phyloP scores from a whole-genome alignment of 306 rosid genomes.

The Chamaecrista fasciculata region DNA sequence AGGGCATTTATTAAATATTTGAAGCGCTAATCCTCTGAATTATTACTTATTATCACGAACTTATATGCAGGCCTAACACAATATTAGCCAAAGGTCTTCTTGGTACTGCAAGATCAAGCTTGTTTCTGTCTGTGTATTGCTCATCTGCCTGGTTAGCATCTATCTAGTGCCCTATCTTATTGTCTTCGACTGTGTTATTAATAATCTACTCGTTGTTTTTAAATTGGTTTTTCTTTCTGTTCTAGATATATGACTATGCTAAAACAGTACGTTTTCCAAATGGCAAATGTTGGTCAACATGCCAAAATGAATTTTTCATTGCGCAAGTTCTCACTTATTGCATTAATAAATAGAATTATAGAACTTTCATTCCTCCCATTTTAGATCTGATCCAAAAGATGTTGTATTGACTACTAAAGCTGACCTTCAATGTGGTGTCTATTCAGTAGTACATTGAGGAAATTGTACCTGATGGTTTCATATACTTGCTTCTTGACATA shows the following conservation, averaged over 20 bases:
- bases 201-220: background rate
- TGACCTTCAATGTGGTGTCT: background rate
- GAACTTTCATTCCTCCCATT: background rate
- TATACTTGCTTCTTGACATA: background rate
- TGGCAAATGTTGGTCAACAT: constrained; percentile 9
- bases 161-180: background rate
- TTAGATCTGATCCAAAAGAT: background rate
- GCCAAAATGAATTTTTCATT: background rate
- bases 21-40: constrained; percentile 9
- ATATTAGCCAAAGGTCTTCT: constrained; percentile 75
- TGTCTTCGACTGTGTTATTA: constrained; percentile 10
- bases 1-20: background rate
- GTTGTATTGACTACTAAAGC: background rate
- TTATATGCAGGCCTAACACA: constrained; percentile 60
- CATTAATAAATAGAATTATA: background rate
- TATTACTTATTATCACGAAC: constrained; percentile 22
- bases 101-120: constrained; percentile 95
- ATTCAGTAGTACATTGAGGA: constrained; percentile 4
- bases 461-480: background rate
- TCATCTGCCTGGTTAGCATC: constrained; percentile 84
- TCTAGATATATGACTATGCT: constrained; percentile 4
- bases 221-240: constrained; percentile 9
- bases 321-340: constrained; percentile 6
- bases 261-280: background rate
- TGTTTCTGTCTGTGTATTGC: constrained; percentile 86